Evolutionary conservation across 257 asterid genomes (phyloP).

Genomic region (Gardenia jasminoides): DNA sequence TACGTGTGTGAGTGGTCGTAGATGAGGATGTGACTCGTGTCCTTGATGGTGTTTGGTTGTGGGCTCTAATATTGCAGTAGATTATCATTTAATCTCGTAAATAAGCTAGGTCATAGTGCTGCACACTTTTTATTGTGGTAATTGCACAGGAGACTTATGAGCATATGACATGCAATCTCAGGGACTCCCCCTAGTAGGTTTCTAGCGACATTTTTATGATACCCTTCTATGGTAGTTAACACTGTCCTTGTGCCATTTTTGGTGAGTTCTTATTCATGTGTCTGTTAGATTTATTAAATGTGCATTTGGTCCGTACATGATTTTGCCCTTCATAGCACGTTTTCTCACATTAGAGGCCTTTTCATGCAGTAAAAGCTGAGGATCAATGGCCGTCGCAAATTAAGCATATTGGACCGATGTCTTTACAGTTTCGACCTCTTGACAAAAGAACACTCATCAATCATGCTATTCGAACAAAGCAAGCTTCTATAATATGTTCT

Average conservation of each 20-base stretch:
- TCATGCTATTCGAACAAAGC: slow-evolving; percentile 26
- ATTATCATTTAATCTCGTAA: background rate
- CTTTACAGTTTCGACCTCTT: slow-evolving; percentile 36
- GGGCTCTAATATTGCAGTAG: background rate
- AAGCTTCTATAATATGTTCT: slow-evolving; percentile 47
- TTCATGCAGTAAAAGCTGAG: slow-evolving; percentile 33
- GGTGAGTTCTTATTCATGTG: background rate
- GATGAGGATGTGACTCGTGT: background rate
- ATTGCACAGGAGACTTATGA: background rate
- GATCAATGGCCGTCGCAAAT: slow-evolving; percentile 29
- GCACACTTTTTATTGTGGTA: background rate
- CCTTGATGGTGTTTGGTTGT: background rate
- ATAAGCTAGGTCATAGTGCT: background rate
- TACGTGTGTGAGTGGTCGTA: background rate
- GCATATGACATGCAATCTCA: background rate
- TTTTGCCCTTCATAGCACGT: background rate
- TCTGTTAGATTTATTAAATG: background rate
- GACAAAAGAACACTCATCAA: slow-evolving; percentile 22
- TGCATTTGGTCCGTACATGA: background rate
- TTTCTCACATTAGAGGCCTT: slow-evolving; percentile 11
- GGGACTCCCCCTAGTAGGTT: background rate
- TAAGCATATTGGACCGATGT: slow-evolving; percentile 30
- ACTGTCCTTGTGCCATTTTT: background rate
- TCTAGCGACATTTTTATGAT: background rate
- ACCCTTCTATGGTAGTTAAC: background rate